Base-by-base conservation (phyloP, 2,329 filamentous ascomycete genomes). In the Magnaporthiopsis incrustans region DNA sequence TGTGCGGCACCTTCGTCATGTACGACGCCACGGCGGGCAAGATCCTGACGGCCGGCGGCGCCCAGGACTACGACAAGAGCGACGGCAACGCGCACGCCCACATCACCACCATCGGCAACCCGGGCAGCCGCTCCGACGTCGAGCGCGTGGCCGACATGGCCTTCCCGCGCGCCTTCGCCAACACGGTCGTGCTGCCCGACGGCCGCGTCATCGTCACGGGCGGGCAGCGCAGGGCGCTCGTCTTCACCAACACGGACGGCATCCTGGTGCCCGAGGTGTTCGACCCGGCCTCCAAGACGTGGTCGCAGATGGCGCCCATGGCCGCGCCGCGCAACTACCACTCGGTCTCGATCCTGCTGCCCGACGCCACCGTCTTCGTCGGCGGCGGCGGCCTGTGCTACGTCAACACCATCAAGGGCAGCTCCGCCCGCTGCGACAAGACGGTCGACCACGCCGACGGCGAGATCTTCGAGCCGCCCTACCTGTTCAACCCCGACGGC, bases 21-120 rank as follows among this genome's bases (percentile, higher is more conserved):
- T 86, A 81, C 67, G 83, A 86, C 68, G 82, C 83, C 33, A 78
- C 83, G 64, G 77, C 78, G 1, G 84, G 84, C 38, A 84, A 85
- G 70, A 85, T 86, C 38, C 73, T 86, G 2, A 79, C 81, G 0
- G 73, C 77, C 18, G 84, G 84, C 12, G 84, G 83, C 11, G 72
- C 78, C 0, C 72, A 77, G 0, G 73, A 75, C 44, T 85, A 85
- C 67, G 72, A 78, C 33, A 67, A 77, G 62, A 73, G 73, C n/a
- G 65, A 71, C 8, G 78, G 78, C 1, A 78, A 77, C 0, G 72
- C 71, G 7, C 76, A 77, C 65, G 81, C 81, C 1, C 67, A 66
- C 57, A 56, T 66, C 15, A 66, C 72, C 10, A 71, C 65, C 1
- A 74, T 77, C n/a, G 69, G 60, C 60, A 27, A 61, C 12, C 60